Percentiles rank a stretch among this genome's conserved stretches.
phyloP scores from a whole-genome alignment of 108 stramenopile genomes.

The Heterococcus sp. region DNA sequence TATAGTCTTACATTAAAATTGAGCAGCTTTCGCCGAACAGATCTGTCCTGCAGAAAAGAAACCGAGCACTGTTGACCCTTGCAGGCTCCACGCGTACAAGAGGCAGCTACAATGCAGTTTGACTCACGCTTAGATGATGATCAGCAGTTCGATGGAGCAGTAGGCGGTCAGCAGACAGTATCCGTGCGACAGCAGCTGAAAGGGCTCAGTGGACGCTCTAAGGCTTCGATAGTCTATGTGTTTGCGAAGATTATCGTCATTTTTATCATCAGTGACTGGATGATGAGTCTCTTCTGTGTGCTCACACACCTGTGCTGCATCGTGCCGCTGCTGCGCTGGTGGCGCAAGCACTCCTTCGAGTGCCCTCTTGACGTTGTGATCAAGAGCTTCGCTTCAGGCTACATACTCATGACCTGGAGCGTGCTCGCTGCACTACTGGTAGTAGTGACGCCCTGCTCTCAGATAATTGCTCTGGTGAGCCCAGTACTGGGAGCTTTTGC shows the following conservation, averaged over 20 bases:
- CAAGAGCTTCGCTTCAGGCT: conserved; percentile 15
- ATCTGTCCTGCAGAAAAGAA: no score
- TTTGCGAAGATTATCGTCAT: background rate
- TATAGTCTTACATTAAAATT: no score
- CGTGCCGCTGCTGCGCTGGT: conserved; percentile 22
- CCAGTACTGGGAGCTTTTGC: background rate
- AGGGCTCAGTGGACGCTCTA: conserved; percentile 5
- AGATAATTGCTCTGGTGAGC: no score
- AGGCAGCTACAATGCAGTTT: no score
- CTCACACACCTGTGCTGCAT: background rate
- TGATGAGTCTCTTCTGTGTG: background rate
- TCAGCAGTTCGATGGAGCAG: no score
- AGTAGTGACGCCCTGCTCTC: background rate
- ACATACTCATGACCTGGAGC: background rate
- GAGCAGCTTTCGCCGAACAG: no score
- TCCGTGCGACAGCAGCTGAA: conserved; percentile 20
- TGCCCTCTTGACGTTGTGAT: conserved; percentile 42
- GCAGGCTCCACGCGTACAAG: no score
- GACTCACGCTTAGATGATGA: no score
- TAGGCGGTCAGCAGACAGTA: no score
- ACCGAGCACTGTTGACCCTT: no score
- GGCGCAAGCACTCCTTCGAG: conserved; percentile 21
- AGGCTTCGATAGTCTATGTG: conserved; percentile 15
- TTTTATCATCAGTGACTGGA: background rate
- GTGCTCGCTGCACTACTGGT: background rate